Evolutionary conservation across 371 early-diverging fungal species (phyloP).

Genomic region (Apophysomyces ossiformis): DNA sequence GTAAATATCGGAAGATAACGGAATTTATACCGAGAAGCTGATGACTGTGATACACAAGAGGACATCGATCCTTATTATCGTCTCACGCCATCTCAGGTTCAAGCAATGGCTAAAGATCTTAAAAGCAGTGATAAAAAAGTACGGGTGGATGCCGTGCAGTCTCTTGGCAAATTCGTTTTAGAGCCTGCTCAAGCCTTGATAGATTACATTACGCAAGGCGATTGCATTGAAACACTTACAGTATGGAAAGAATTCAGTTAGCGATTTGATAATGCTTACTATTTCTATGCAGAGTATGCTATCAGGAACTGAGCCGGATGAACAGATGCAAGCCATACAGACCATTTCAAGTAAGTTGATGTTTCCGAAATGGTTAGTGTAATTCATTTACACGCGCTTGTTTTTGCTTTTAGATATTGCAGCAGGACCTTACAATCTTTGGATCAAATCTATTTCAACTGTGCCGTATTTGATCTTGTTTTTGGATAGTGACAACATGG

Average conservation of each 20-base stretch:
- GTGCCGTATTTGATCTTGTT: slow-evolving; percentile 66
- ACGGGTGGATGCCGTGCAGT: slow-evolving; percentile 48
- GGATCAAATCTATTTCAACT: slow-evolving; percentile 57
- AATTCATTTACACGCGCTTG: not conserved
- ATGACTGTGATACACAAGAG: slow-evolving; percentile 12
- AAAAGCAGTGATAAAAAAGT: slow-evolving; percentile 30
- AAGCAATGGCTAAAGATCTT: slow-evolving; percentile 28
- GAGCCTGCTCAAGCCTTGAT: slow-evolving; percentile 56
- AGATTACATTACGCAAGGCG: slow-evolving; percentile 49
- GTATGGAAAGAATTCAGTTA: slow-evolving; percentile 27
- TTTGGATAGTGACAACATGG: slow-evolving; percentile 57
- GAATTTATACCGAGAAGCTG: not conserved
- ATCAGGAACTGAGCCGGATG: slow-evolving; percentile 57
- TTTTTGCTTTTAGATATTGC: slow-evolving; percentile 57
- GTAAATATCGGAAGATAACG: slow-evolving; percentile 2
- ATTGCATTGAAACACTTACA: slow-evolving; percentile 49
- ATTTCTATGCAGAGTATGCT: slow-evolving; percentile 21
- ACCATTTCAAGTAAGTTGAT: slow-evolving; percentile 66
- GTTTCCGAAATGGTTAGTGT: too few relatives aligned
- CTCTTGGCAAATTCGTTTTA: slow-evolving; percentile 46
- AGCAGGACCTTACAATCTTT: slow-evolving; percentile 62
- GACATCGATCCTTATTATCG: slow-evolving; percentile 32
- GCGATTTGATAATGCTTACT: not conserved
- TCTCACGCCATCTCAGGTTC: slow-evolving; percentile 20
- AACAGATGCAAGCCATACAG: slow-evolving; percentile 65